A percentile compares a stretch with the other conserved stretches of the same genome.
Conservation (phyloP, 148 eudicot species). For the Fagopyrum tataricum region DNA sequence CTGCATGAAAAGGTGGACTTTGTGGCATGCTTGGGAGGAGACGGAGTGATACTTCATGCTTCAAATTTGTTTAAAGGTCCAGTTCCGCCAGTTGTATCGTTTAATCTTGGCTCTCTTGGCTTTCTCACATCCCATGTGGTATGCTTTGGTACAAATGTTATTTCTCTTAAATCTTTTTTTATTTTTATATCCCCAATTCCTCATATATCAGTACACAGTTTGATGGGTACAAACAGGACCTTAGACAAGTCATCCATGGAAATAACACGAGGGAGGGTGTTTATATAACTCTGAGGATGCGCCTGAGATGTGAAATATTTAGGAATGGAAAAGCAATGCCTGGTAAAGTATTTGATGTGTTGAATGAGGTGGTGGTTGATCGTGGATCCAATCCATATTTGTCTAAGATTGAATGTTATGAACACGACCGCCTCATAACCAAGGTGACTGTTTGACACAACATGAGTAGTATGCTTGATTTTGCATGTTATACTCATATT, state of each 20-base stretch:
- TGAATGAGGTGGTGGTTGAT: slow-evolving; percentile 94
- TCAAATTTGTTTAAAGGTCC: slow-evolving; percentile 87
- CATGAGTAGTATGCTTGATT: not conserved
- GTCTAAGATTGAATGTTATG: slow-evolving; percentile 93
- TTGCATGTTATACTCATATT: not conserved
- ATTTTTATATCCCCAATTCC: no score
- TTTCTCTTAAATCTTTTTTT: slow-evolving; percentile 6
- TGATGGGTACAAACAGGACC: slow-evolving; percentile 70
- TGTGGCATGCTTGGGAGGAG: slow-evolving; percentile 95
- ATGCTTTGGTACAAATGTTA: slow-evolving; percentile 23
- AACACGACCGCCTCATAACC: slow-evolving; percentile 91
- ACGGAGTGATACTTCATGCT: slow-evolving; percentile 95
- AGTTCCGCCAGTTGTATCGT: slow-evolving; percentile 96
- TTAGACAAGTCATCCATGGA: slow-evolving; percentile 78
- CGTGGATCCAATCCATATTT: slow-evolving; percentile 98
- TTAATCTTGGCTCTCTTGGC: slow-evolving; percentile 98
- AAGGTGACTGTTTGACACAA: slow-evolving; percentile 46
- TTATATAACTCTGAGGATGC: slow-evolving; percentile 95
- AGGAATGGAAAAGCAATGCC: slow-evolving; percentile 84
- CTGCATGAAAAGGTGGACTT: slow-evolving; percentile 98
- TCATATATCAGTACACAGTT: slow-evolving; percentile 64
- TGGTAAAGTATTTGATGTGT: slow-evolving; percentile 93
- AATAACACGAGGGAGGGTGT: slow-evolving; percentile 93
- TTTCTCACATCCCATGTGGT: slow-evolving; percentile 93
- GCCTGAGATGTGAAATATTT: slow-evolving; percentile 85